Conservation (phyloP, 352 stramenopile species). For the Globisporangium lucens region DNA sequence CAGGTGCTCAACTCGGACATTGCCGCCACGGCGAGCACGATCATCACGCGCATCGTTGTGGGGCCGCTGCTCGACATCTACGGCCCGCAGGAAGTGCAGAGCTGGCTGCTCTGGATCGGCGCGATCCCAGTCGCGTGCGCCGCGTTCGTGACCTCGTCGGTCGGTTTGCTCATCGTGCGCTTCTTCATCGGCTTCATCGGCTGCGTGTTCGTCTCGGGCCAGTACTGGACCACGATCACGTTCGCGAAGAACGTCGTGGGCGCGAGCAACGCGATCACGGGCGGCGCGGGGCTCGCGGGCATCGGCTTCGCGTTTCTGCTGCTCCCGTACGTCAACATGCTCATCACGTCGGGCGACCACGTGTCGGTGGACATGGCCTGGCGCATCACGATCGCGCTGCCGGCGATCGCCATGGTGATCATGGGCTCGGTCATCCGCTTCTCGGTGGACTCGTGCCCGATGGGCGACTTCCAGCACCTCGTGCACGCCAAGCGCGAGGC, state of each 20-base stretch:
- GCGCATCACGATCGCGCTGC: conserved; percentile 90
- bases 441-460: conserved; percentile 87
- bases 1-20: conserved; percentile 93
- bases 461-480: conserved; percentile 91
- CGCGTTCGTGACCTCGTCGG: conserved; percentile 82
- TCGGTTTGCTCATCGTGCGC: conserved; percentile 78
- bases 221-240: conserved; percentile 95
- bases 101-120: conserved; percentile 72
- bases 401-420: conserved; percentile 82
- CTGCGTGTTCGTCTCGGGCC: conserved; percentile 92
- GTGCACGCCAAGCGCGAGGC: conserved; percentile 52
- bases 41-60: conserved; percentile 90
- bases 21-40: conserved; percentile 86
- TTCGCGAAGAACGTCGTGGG: conserved; percentile 94
- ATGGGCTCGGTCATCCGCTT: conserved; percentile 72
- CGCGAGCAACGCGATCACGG: conserved; percentile 91
- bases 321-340: conserved; percentile 84
- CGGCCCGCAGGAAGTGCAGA: conserved; percentile 85
- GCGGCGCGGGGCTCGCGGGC: conserved; percentile 91
- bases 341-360: conserved; percentile 59
- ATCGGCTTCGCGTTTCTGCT: conserved; percentile 90
- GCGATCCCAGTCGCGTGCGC: conserved; percentile 85
- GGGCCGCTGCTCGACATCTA: conserved; percentile 93
- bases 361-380: conserved; percentile 85
- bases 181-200: conserved; percentile 95